Conservation (phyloP, 805 yeast genomes). For the Sugiyamaella floridensis region DNA sequence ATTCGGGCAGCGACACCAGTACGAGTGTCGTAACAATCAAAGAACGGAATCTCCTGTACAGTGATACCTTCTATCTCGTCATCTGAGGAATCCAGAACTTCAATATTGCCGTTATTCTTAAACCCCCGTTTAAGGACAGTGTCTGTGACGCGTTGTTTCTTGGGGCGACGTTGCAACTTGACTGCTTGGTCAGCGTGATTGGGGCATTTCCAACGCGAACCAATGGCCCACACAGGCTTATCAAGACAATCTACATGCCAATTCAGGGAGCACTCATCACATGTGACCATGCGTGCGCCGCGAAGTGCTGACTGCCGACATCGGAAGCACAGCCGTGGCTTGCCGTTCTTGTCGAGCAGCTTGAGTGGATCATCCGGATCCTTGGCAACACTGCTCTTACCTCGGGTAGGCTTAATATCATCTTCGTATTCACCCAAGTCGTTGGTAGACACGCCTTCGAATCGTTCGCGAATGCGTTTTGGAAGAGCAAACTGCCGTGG, state of each 20-base stretch:
- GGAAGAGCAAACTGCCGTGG: slow-evolving; percentile 70
- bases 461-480: slow-evolving; percentile 55
- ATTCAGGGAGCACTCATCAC: slow-evolving; percentile 75
- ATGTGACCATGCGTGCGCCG: slow-evolving; percentile 53
- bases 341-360: slow-evolving; percentile 61
- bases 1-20: slow-evolving; percentile 33
- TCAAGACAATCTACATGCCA: slow-evolving; percentile 88
- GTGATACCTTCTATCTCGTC: slow-evolving; percentile 28
- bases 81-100: slow-evolving; percentile 40
- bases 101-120: slow-evolving; percentile 51
- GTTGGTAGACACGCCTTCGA: slow-evolving; percentile 64
- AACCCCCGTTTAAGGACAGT: slow-evolving; percentile 49
- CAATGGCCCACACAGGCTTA: slow-evolving; percentile 71
- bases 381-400: slow-evolving; percentile 19
- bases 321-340: slow-evolving; percentile 62
- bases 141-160: slow-evolving; percentile 48
- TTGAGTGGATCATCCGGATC: slow-evolving; percentile 17
- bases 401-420: slow-evolving; percentile 45
- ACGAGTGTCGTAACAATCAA: slow-evolving; percentile 30
- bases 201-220: slow-evolving; percentile 87
- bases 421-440: slow-evolving; percentile 66
- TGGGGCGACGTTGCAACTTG: slow-evolving; percentile 30
- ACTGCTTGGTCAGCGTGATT: slow-evolving; percentile 52
- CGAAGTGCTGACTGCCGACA: slow-evolving; percentile 67
- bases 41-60: slow-evolving; percentile 19